Conservation (phyloP, 2,329 filamentous ascomycete genomes). For the Hypoxylon sp. region DNA sequence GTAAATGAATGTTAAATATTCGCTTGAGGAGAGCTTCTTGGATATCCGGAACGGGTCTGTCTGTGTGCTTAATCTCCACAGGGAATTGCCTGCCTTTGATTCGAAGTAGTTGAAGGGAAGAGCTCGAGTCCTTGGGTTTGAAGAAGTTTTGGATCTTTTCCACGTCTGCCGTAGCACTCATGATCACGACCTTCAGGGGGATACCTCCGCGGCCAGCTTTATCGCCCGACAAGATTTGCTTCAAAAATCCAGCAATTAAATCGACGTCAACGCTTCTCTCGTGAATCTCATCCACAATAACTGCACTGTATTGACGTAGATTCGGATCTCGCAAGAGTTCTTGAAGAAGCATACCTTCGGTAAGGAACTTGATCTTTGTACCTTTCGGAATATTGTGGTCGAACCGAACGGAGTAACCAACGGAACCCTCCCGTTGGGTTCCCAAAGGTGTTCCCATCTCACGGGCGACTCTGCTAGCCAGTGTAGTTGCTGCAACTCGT, state of each 20-base stretch:
- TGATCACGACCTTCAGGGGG: constrained; percentile 87
- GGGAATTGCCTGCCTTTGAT: constrained; percentile 90
- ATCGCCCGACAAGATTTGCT: constrained; percentile 73
- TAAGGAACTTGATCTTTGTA: constrained; percentile 92
- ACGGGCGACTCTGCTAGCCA: constrained; percentile 86
- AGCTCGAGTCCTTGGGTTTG: constrained; percentile 36
- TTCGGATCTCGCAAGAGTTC: constrained; percentile 88
- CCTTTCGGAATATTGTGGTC: constrained; percentile 84
- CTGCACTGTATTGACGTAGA: constrained; percentile 84
- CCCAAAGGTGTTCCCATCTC: constrained; percentile 70
- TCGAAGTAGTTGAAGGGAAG: constrained; percentile 58
- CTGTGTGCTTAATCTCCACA: constrained; percentile 79
- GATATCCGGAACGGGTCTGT: constrained; percentile 79
- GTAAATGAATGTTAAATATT: constrained; percentile 86
- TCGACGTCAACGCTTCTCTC: constrained; percentile 96
- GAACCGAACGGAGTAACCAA: constrained; percentile 95
- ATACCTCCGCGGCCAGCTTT: constrained; percentile 73
- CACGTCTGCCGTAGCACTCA: constrained; percentile 96
- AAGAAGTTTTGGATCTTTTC: constrained; percentile 83
- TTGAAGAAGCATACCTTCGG: constrained; percentile 94
- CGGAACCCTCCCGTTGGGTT: constrained; percentile 57
- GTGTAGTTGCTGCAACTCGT: constrained; percentile 89
- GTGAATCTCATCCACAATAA: constrained; percentile 96
- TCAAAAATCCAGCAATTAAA: constrained; percentile 86
- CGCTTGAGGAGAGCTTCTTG: constrained; percentile 82